These are phyloP conservation scores for Metschnikowia drakensbergensis DNA, from an alignment of 805 yeast species.

Conservation along the genomic window DNA sequence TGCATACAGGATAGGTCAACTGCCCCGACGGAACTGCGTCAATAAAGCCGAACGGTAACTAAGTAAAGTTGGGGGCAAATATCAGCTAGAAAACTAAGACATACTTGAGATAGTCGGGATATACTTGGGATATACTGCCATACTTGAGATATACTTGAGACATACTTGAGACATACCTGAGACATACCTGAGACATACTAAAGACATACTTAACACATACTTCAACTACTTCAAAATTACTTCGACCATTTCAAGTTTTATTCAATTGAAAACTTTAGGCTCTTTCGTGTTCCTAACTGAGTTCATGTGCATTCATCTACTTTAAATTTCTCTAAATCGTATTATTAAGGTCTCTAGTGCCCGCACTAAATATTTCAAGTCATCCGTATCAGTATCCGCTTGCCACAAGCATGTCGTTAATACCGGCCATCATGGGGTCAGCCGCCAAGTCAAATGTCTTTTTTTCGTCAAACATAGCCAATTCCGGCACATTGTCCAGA, in stretches of 20 bases:
- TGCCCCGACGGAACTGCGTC: too few relatives aligned
- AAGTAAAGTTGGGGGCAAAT: too few relatives aligned
- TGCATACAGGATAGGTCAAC: too few relatives aligned
- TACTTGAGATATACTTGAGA: not conserved
- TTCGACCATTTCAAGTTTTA: too few relatives aligned
- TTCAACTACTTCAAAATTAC: too few relatives aligned
- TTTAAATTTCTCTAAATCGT: too few relatives aligned
- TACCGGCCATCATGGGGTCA: conserved; percentile 3
- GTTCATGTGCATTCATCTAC: too few relatives aligned
- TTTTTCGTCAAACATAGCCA: conserved; percentile 7
- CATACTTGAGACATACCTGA: not conserved
- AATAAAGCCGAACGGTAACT: too few relatives aligned
- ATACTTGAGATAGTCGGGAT: not conserved
- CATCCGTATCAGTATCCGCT: not conserved
- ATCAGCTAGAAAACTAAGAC: not conserved
- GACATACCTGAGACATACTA: not conserved
- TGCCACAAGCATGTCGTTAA: conserved; percentile 11
- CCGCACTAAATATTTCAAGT: not conserved
- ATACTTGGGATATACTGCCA: not conserved
- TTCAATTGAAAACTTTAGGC: too few relatives aligned
- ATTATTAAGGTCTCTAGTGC: not conserved
- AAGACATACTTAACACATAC: too few relatives aligned
- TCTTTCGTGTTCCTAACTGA: too few relatives aligned
- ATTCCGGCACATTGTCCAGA: not conserved
- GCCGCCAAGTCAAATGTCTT: conserved; percentile 9